Conservation (phyloP, 768 basidiomycete species). For the Boletus reticuloceps region DNA sequence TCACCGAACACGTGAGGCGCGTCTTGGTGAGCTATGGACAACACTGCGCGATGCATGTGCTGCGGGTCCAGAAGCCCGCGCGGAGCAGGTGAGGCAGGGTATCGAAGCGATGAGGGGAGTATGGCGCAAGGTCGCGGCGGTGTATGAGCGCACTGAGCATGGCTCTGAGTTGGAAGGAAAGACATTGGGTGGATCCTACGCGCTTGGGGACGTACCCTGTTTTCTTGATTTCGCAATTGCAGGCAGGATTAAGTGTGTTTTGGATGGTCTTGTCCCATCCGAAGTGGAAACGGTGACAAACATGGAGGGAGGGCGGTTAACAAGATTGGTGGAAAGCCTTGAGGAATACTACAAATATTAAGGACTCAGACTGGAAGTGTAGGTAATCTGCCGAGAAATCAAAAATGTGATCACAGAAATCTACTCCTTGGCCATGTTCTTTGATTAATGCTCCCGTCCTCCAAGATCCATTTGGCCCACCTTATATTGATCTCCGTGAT, state of each 20-base stretch:
- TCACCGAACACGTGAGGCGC: conserved; percentile 32
- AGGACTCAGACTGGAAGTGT: not conserved
- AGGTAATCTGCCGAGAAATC: not conserved
- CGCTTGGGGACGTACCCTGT: conserved; percentile 17
- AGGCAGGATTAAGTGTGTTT: conserved; percentile 11
- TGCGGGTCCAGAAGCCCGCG: conserved; percentile 26
- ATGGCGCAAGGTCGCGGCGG: conserved; percentile 22
- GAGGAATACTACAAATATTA: conserved; percentile 15
- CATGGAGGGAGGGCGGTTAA: conserved; percentile 13
- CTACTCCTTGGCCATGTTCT: not conserved
- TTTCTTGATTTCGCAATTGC: conserved; percentile 22
- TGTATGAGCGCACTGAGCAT: conserved; percentile 5
- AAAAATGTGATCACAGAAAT: not conserved
- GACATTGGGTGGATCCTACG: not conserved
- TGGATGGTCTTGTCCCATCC: conserved; percentile 8
- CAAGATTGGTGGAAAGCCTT: conserved; percentile 12
- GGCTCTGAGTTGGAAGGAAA: not conserved
- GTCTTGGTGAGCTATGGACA: conserved; percentile 39
- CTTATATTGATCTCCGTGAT: too few relatives aligned
- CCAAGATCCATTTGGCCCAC: too few relatives aligned
- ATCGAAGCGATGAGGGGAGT: conserved; percentile 21
- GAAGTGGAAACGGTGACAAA: conserved; percentile 6
- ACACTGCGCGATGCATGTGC: conserved; percentile 18
- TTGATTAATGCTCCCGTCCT: too few relatives aligned
- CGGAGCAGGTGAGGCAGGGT: conserved; percentile 17